A percentile compares a stretch with the other conserved stretches of the same genome.
These are phyloP conservation scores for Coprinopsis marcescibilis DNA, from an alignment of 768 basidiomycete genomes.

Conservation along the genomic window DNA sequence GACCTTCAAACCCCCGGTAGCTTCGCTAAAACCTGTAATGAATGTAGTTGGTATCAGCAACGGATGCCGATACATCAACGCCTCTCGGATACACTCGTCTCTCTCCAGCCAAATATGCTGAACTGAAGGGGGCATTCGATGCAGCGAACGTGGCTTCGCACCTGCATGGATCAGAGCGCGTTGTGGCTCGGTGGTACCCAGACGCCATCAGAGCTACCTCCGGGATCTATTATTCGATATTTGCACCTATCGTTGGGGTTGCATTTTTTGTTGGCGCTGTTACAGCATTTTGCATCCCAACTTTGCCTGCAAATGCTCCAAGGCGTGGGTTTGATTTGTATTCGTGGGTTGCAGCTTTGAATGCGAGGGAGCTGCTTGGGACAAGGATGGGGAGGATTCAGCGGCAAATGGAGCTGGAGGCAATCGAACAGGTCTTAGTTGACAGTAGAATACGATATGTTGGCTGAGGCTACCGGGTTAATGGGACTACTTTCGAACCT, in stretches of 20 bases:
- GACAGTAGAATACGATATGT: neutral
- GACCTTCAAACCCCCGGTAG: neutral
- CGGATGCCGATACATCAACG: constrained; percentile 30
- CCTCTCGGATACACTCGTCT: constrained; percentile 31
- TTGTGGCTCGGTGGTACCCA: constrained; percentile 29
- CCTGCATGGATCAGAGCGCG: constrained; percentile 31
- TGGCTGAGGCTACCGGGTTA: no score
- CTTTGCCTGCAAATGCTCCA: constrained; percentile 18
- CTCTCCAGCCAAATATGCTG: constrained; percentile 25
- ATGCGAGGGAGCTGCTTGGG: constrained; percentile 15
- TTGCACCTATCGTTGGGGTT: constrained; percentile 19
- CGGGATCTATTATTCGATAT: constrained; percentile 17
- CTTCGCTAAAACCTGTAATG: neutral
- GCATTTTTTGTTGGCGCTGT: constrained; percentile 26
- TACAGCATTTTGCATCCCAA: constrained; percentile 23
- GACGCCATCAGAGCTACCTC: constrained; percentile 26
- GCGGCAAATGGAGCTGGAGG: constrained; percentile 4
- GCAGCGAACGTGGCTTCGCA: constrained; percentile 37
- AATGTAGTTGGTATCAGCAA: constrained; percentile 36
- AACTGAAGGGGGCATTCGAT: constrained; percentile 31
- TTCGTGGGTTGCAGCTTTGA: constrained; percentile 22
- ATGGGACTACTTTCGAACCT: no score
- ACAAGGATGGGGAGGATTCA: constrained; percentile 3
- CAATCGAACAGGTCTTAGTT: neutral
- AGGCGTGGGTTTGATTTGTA: constrained; percentile 23